Evolutionary conservation across 306 rosid species (phyloP).

Genomic region (Aeschynomene evenia): DNA sequence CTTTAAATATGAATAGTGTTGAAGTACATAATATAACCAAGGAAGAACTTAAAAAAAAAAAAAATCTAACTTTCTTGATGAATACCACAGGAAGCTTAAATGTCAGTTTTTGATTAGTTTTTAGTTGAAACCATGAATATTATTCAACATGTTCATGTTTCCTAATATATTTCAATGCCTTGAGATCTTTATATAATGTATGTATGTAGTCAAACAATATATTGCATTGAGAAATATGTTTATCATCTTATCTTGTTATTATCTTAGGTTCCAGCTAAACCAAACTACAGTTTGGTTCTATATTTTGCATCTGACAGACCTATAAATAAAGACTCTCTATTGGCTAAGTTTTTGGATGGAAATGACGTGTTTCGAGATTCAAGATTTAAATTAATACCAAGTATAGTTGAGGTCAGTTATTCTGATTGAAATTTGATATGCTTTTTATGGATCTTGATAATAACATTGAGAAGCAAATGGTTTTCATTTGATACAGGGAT

Average conservation of each 20-base stretch:
- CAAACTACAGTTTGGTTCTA: slow-evolving; percentile 84
- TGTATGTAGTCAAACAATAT: background rate
- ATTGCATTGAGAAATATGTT: background rate
- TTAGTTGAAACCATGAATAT: background rate
- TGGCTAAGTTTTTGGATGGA: slow-evolving; percentile 81
- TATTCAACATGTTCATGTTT: background rate
- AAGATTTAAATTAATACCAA: slow-evolving; percentile 94
- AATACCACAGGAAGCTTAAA: background rate
- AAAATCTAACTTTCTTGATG: background rate
- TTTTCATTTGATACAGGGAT: slow-evolving; percentile 64
- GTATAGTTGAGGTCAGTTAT: slow-evolving; percentile 77
- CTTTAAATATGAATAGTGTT: background rate
- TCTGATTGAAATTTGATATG: slow-evolving; percentile 6
- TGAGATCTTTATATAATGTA: background rate
- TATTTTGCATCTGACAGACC: slow-evolving; percentile 89
- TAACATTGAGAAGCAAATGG: slow-evolving; percentile 15
- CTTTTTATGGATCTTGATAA: background rate
- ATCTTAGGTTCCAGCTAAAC: slow-evolving; percentile 93
- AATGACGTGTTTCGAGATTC: slow-evolving; percentile 68
- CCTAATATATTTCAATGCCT: background rate
- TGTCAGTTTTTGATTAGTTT: background rate
- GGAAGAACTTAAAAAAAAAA: background rate
- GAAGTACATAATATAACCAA: background rate
- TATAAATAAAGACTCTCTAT: slow-evolving; percentile 58
- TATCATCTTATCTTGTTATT: background rate